Evolutionary conservation across 176 grass and related monocot species (phyloP).

Genomic region (Cenchrus americanus): DNA sequence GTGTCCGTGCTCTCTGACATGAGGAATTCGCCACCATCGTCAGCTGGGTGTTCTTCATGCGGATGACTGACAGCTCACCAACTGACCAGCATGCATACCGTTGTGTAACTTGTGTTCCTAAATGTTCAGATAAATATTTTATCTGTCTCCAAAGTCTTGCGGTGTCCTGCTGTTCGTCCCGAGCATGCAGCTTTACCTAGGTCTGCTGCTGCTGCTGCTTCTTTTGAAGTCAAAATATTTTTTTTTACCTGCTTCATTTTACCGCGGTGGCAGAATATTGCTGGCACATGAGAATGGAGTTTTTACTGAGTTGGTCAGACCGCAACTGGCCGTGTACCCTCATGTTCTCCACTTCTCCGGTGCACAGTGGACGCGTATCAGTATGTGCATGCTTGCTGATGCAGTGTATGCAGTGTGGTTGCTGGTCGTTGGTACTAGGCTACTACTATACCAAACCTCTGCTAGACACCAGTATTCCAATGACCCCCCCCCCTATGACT

Average conservation of each 20-base stretch:
- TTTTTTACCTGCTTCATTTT: not conserved
- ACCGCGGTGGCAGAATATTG: not conserved
- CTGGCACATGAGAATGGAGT: not conserved
- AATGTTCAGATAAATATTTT: constrained; percentile 8
- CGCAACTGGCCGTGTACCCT: not conserved
- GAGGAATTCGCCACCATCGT: not conserved
- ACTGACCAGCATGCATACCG: constrained; percentile 35
- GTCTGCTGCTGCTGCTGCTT: not conserved
- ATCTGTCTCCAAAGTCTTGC: not conserved
- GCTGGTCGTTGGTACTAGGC: too few relatives aligned
- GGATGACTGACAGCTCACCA: not conserved
- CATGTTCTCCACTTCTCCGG: not conserved
- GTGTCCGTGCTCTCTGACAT: constrained; percentile 15
- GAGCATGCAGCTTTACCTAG: not conserved
- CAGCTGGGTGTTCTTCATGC: constrained; percentile 3
- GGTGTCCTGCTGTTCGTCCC: not conserved
- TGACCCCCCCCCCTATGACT: not conserved
- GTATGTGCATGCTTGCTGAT: not conserved
- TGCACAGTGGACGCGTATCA: not conserved
- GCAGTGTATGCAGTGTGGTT: not conserved
- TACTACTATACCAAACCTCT: not conserved
- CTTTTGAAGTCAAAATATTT: not conserved
- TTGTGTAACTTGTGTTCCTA: not conserved
- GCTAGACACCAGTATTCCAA: not conserved
- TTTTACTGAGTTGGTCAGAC: not conserved